These are phyloP conservation scores for Casuarina cunninghamiana DNA, from an alignment of 306 rosid species.

Conservation along the genomic window DNA sequence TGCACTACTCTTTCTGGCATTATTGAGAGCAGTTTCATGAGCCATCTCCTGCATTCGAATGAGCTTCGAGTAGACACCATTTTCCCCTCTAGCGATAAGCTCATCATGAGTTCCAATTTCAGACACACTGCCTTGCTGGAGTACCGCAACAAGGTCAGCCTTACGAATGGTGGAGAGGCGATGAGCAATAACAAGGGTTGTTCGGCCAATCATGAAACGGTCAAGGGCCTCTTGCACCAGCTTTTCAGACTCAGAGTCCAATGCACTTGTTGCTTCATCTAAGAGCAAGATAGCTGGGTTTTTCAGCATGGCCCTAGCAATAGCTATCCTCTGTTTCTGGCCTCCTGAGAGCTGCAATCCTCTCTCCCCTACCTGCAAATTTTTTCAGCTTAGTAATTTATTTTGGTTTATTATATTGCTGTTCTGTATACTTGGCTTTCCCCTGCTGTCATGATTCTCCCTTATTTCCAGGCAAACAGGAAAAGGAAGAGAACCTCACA, in stretches of 20 bases:
- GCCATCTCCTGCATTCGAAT: slow-evolving; percentile 91
- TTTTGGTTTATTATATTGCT: neutral
- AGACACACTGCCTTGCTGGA: slow-evolving; percentile 79
- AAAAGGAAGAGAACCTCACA: neutral
- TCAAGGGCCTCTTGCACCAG: slow-evolving; percentile 98
- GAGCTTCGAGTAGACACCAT: slow-evolving; percentile 92
- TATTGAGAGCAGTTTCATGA: slow-evolving; percentile 84
- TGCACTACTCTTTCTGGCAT: slow-evolving; percentile 98
- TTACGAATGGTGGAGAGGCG: slow-evolving; percentile 92
- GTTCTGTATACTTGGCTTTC: neutral
- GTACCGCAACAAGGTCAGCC: slow-evolving; percentile 88
- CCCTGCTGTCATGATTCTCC: neutral
- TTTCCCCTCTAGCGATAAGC: slow-evolving; percentile 80
- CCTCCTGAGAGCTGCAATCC: slow-evolving; percentile 98
- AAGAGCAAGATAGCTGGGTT: slow-evolving; percentile 93
- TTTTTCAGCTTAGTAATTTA: slow-evolving; percentile 18
- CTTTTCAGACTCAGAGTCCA: slow-evolving; percentile 97
- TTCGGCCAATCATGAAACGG: slow-evolving; percentile 95
- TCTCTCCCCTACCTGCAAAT: slow-evolving; percentile 96
- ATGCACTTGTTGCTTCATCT: slow-evolving; percentile 98
- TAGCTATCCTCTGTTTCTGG: slow-evolving; percentile 97
- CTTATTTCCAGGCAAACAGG: neutral
- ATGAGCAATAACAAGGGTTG: slow-evolving; percentile 89
- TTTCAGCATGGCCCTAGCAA: slow-evolving; percentile 98
- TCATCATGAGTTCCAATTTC: slow-evolving; percentile 98